Evolutionary conservation across 352 stramenopile species (phyloP), one percentile per base, ranked within the genome.

Genomic region (Discostella stelligera): DNA sequence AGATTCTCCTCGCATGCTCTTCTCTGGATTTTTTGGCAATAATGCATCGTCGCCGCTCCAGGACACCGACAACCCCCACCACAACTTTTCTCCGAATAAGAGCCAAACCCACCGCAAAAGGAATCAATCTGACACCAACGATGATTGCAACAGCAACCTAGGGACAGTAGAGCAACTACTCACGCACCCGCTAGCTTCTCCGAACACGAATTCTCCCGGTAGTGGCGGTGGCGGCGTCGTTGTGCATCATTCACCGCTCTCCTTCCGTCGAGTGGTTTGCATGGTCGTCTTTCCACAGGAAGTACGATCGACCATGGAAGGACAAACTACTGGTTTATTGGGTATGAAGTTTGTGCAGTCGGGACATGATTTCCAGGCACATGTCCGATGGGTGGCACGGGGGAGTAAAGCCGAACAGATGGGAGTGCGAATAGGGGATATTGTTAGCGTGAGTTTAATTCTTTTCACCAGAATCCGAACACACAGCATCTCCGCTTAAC

Each of bases 261-360:
- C 37, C 37, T 71, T 63, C 20, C 60, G 55, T 46, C 64, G 72
- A 37, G 63, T 44, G 11, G 37, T 80, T 9, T 58, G 20, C 14
- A 62, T 80, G 18, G 72, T 80, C 6, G 41, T 80, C 6, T 80
- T 68, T 52, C 72, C 72, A 9, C 16, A 80, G 20, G 53, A 75
- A 37, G 21, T 79, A 0, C 11, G 58, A 39, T 39, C 32, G 27
- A 39, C 25, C 16, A 46, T 79, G 18, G 37, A 66, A 10, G 66
- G 14, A 56, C 23, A 46, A 0, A 37, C 30, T 6, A 46, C 58
- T 27, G 73, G 50, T 11, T 64, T 80, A 60, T 56, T 80, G 14
- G 73, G 73, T 49, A 75, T 80, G 52, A 71, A 56, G 41, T 73
- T 80, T 8, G 49, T 44, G 1, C 73, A 75, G 41, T 50, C 25